Base-by-base conservation (phyloP, 2,329 filamentous ascomycete genomes). In the Cladosporium halotolerans region DNA sequence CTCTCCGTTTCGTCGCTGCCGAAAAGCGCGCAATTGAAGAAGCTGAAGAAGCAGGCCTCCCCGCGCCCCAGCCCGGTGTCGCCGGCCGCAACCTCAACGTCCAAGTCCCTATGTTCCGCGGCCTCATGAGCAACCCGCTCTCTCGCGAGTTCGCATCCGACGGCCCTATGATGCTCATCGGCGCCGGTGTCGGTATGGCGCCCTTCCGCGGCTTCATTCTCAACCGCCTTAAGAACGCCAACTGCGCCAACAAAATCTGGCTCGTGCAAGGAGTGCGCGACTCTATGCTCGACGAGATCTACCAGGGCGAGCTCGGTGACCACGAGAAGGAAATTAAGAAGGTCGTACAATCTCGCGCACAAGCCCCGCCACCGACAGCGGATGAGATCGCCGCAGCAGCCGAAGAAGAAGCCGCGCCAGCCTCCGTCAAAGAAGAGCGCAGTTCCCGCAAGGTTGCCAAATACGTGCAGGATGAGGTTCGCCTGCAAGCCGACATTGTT, bases 141-240 rank as follows among this genome's bases (percentile, higher is more conserved):
- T 93, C 91, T 9, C 86, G 85, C 66, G 84, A 96, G 66, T 99
- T 97, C 67, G 86, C 89, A 49, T 85, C 88, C 2, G 92, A 99
- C 68, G 93, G 93, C 0, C 93, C 93, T 0, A 99, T 99, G 93
- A 84, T 99, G 36, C 81, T 99, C 45, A 96, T 99, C 62, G 93
- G 93, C 32, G 93, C 93, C 4, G 93, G 93, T 52, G 93, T 99
- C 18, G 93, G 93, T 59, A 92, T 99, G 70, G 93, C 93, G 9
- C 93, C 93, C 0, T 99, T 99, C 84, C 85, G 93, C 45, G 93
- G 93, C 54, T 99, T 99, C 70, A 95, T 99, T 42, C 88, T 97
- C 73, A 89, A 95, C 55, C 82, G 91, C 10, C 79, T 96, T 54
- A 92, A 92, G 78, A 93, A 90, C 57, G 91, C 91, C 66, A 96